These are phyloP conservation scores for Tricholoma terreum DNA, from an alignment of 768 basidiomycete species.

Conservation along the genomic window DNA sequence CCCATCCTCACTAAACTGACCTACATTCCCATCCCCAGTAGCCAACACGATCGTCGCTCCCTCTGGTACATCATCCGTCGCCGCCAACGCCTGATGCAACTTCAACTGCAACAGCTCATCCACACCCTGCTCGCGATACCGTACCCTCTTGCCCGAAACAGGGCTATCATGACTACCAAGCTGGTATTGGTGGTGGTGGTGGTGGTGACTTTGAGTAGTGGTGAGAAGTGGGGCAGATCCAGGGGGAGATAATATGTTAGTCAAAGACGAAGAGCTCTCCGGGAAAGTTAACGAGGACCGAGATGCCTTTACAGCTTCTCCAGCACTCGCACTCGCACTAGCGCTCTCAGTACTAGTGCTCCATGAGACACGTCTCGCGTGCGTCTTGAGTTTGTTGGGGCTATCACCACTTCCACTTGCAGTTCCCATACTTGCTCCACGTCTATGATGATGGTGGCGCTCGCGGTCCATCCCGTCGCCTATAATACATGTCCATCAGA, in stretches of 20 bases:
- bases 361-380: constrained; percentile 28
- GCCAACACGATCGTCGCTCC: constrained; percentile 85
- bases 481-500: constrained; percentile 1
- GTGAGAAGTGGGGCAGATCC: too few species aligned
- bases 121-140: constrained; percentile 89
- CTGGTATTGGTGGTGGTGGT: too few species aligned
- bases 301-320: neutral
- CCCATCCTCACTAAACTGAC: constrained; percentile 91
- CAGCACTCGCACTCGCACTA: constrained; percentile 3
- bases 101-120: constrained; percentile 95
- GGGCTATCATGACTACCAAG: constrained; percentile 11
- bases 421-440: constrained; percentile 8
- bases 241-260: neutral
- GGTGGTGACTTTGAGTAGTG: too few species aligned
- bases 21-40: constrained; percentile 90
- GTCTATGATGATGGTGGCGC: constrained; percentile 25
- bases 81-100: constrained; percentile 80
- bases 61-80: constrained; percentile 59
- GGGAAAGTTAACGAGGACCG: constrained; percentile 2
- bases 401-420: constrained; percentile 8
- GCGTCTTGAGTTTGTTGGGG: constrained; percentile 20
- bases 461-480: constrained; percentile 59
- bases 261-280: neutral
- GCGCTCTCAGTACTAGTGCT: constrained; percentile 26
- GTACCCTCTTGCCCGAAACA: constrained; percentile 33